Percentiles rank a stretch among this genome's conserved stretches.
phyloP scores from a whole-genome alignment of 2,329 filamentous ascomycete genomes.

The Ceratocystis cacaofunesta region DNA sequence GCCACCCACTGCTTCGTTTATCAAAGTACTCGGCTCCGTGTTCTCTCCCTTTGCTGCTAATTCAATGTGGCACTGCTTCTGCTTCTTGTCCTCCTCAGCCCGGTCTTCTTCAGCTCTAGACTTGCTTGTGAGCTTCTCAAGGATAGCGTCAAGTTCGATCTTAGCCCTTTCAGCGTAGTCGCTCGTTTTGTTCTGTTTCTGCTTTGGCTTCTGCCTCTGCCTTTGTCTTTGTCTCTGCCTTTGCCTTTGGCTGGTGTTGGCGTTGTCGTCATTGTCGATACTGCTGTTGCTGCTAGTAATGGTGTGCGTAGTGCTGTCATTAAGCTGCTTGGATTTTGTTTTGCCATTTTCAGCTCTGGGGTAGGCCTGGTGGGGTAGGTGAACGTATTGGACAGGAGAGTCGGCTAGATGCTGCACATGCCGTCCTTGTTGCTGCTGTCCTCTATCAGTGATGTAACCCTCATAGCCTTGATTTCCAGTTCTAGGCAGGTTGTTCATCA shows the following conservation, averaged over 20 bases:
- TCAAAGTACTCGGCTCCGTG: no score
- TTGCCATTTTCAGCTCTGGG: no score
- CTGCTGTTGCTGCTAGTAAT: not conserved
- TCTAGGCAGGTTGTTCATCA: not conserved
- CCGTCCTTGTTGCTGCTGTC: not conserved
- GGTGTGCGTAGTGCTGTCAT: no score
- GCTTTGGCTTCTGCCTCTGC: not conserved
- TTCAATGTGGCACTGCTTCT: not conserved
- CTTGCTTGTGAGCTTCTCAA: not conserved
- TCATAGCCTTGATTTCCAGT: not conserved
- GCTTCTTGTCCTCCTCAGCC: not conserved
- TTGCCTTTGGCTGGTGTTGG: not conserved
- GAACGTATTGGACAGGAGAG: not conserved
- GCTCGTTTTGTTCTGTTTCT: not conserved
- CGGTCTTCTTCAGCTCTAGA: not conserved
- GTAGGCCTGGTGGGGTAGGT: not conserved
- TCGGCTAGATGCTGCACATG: not conserved
- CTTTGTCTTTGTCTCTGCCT: not conserved
- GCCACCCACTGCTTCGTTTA: not conserved
- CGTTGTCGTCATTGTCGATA: not conserved
- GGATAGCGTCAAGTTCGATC: not conserved
- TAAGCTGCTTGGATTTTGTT: no score
- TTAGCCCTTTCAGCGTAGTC: not conserved
- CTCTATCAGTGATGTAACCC: not conserved
- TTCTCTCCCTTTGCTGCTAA: no score